Percentiles rank a stretch among this genome's conserved stretches.
Evolutionary conservation across 345 rosid genomes (phyloP).

Genomic region (Combretum micranthum): DNA sequence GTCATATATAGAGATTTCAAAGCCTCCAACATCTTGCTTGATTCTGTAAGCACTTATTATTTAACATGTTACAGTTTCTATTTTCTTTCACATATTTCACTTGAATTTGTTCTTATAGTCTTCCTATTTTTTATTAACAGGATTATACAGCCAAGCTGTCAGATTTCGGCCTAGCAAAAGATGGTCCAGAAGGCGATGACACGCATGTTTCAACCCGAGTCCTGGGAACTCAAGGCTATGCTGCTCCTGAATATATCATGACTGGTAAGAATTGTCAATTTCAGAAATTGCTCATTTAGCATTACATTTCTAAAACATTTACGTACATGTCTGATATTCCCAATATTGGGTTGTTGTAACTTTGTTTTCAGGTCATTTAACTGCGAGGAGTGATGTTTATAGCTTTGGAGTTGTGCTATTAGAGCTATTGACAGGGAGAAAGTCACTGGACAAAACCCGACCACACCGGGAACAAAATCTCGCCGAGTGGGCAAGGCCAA

Average conservation of each 20-base stretch:
- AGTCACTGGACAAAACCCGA: conserved; percentile 57
- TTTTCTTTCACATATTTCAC: neutral
- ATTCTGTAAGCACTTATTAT: conserved; percentile 55
- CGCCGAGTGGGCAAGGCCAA: conserved; percentile 65
- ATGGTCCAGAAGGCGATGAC: conserved; percentile 93
- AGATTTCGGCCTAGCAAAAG: conserved; percentile 87
- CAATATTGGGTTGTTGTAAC: neutral
- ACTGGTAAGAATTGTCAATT: conserved; percentile 38
- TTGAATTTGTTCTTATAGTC: neutral
- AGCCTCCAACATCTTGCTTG: conserved; percentile 79
- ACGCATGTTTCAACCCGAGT: conserved; percentile 89
- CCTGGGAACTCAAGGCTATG: conserved; percentile 95
- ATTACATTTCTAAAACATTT: neutral
- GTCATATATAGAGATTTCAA: conserved; percentile 89
- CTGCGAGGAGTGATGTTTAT: conserved; percentile 63
- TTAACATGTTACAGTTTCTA: too few relatives aligned
- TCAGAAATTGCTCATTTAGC: neutral
- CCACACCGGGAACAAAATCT: conserved; percentile 49
- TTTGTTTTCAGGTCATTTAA: conserved; percentile 49
- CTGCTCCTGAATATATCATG: conserved; percentile 94
- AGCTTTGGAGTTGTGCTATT: conserved; percentile 63
- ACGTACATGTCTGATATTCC: neutral
- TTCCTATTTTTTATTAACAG: conserved; percentile 22
- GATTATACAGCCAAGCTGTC: conserved; percentile 79
- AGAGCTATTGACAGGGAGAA: conserved; percentile 57